Base-by-base conservation (phyloP, 805 yeast species). In the Cyberlindnera amylophila region DNA sequence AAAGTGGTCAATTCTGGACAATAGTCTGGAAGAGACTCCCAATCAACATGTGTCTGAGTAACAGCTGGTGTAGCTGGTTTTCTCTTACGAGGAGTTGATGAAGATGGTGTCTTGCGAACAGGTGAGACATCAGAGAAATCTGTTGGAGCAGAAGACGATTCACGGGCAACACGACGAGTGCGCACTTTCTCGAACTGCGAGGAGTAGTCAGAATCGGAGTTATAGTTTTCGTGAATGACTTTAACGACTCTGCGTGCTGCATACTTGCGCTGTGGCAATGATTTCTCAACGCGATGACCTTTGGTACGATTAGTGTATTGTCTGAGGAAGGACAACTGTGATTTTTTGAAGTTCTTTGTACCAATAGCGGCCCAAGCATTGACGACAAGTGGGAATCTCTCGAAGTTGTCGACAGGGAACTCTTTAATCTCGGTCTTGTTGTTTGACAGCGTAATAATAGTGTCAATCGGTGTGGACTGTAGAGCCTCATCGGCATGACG, bases 21-120 rank as follows among this genome's bases (percentile, higher is more conserved):
- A 63, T 72, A 88, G 63, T 89, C 96, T 29, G 89, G 89, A 42
- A 90, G 66, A 21, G 79, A 66, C 58, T 81, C 84, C 72, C 86
- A 86, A 43, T 77, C 79, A 47, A 71, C 65, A 43, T 74, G 72
- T n/a, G 74, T 68, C 37, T 76, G 75, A 32, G 69, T 67, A 14
- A 59, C 53, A 16, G 72, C 66, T 33, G 73, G 61, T 1, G 74
- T 65, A 42, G 64, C 63, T 45, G 69, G 64, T 52, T 66, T 65
- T 34, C 49, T 41, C 68, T 71, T 70, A 52, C 68, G 68, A 16
- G 46, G 45, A 12, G 58, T 55, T 9, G 69, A 63, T 6, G 57
- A 53, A 9, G 58, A 49, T n/a, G 47, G 45, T 9, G 43, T 38
- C 28, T 23, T 24, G 10, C 23, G 13, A 9, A 15, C 9, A 15